These are phyloP conservation scores for Ammopiptanthus mongolicus DNA, from an alignment of 306 rosid genomes.

Conservation along the genomic window DNA sequence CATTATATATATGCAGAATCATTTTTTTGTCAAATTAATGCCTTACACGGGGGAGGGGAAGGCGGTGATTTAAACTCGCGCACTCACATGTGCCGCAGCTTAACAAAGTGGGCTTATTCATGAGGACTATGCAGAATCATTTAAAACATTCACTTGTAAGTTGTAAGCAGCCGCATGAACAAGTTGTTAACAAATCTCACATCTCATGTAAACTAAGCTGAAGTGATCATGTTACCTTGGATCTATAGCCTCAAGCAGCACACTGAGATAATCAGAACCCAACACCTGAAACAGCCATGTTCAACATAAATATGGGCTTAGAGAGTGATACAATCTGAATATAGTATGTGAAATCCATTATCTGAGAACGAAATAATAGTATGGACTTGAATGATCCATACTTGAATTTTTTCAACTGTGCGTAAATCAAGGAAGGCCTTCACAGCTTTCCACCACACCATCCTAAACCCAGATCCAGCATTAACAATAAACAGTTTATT, in stretches of 20 bases:
- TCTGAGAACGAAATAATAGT: background rate
- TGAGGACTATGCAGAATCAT: no score
- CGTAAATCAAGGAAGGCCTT: conserved; percentile 68
- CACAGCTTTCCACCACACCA: conserved; percentile 83
- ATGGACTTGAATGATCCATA: conserved; percentile 25
- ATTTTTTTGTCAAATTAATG: no score
- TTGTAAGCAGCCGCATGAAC: background rate
- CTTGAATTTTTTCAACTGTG: conserved; percentile 55
- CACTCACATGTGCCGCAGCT: no score
- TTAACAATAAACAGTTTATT: conserved; percentile 67
- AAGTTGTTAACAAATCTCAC: background rate
- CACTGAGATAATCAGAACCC: conserved; percentile 53
- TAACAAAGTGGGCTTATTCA: no score
- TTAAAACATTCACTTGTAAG: background rate
- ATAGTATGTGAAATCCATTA: background rate
- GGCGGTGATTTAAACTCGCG: no score
- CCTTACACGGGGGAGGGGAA: no score
- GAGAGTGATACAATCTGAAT: background rate
- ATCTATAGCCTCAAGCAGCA: conserved; percentile 50
- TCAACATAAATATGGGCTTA: background rate
- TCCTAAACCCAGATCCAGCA: conserved; percentile 79
- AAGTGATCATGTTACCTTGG: conserved; percentile 50
- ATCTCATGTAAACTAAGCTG: background rate
- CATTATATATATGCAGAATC: background rate
- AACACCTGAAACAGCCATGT: conserved; percentile 51